These are phyloP conservation scores for Sungouiozyma ichnusensis DNA, from an alignment of 805 yeast genomes.

Conservation along the genomic window DNA sequence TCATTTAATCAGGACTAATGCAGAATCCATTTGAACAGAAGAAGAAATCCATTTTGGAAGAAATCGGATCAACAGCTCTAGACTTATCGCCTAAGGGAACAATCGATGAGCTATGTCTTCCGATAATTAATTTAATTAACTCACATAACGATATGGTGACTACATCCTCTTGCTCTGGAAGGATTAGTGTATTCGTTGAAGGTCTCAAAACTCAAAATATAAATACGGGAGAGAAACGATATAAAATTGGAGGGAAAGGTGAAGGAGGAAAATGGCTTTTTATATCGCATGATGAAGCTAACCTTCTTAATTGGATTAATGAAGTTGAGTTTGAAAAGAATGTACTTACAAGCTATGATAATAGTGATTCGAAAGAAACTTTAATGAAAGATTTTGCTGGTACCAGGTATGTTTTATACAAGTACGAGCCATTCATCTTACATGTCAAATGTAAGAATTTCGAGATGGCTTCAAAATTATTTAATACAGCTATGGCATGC, in stretches of 20 bases:
- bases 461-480: slow-evolving; percentile 48
- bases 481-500: slow-evolving; percentile 65
- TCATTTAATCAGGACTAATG: not conserved
- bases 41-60: slow-evolving; percentile 43
- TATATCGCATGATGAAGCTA: slow-evolving; percentile 54
- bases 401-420: slow-evolving; percentile 54
- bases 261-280: slow-evolving; percentile 77
- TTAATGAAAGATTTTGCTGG: not conserved
- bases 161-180: slow-evolving; percentile 81
- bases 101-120: slow-evolving; percentile 64
- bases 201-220: slow-evolving; percentile 40
- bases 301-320: slow-evolving; percentile 42
- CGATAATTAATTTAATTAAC: slow-evolving; percentile 62
- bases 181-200: slow-evolving; percentile 73
- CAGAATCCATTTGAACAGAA: slow-evolving; percentile 59
- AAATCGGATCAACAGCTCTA: slow-evolving; percentile 37
- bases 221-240: not conserved
- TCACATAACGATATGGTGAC: slow-evolving; percentile 59
- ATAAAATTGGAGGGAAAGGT: slow-evolving; percentile 70
- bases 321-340: slow-evolving; percentile 14
- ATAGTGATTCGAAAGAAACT: slow-evolving; percentile 2
- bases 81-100: slow-evolving; percentile 85
- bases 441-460: slow-evolving; percentile 70
- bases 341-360: slow-evolving; percentile 1
- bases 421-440: slow-evolving; percentile 76